Evolutionary conservation across 176 grass and related monocot genomes (phyloP), one percentile per base, ranked within the genome.

Genomic region (Juncus inflexus): DNA sequence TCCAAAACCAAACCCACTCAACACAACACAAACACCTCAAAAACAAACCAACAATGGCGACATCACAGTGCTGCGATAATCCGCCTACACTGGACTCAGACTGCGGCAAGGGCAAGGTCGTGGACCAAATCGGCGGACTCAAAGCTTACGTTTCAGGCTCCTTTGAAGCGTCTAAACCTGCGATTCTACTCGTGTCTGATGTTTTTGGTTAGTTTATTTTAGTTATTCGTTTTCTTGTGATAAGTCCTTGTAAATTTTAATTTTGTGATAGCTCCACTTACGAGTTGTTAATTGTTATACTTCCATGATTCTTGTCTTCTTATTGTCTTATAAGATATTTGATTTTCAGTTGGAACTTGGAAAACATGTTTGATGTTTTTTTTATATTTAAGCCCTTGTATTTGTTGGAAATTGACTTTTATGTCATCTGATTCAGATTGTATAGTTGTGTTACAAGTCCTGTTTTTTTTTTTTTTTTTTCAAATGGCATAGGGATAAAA

Each of bases 71-170:
- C 73, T 76, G 65, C 19, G 11, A 54, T 7, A 76, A 82, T 60
- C 65, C 79, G 12, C 79, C 79, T 3, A 59, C 16, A 1, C 63
- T 70, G 5, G 51, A 60, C 65, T 40, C 59, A 5, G 50, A 12
- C 49, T 52, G 15, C 58, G 79, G 79, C 4, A 65, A 82, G 12
- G 79, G 79, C 50, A 14, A 6, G 6, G 73, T 82, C 58, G 73
- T 82, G 7, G 73, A 82, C 57, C 53, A 76, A 9, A n/a, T 82
- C 12, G 79, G 79, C 3, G 73, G 79, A 37, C 64, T 82, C 16
- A 70, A 68, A 65, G 58, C 73, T 11, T 82, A 82, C 58, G 41
- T 62, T 28, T 52, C 65, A 5, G 73, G 79, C 50, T 58, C 73
- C 13, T n/a, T 75, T 12, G 58, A 76, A 12, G 51, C 40, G 38